Evolutionary conservation across 257 asterid genomes (phyloP).

Genomic region (Forsythia viridissima): DNA sequence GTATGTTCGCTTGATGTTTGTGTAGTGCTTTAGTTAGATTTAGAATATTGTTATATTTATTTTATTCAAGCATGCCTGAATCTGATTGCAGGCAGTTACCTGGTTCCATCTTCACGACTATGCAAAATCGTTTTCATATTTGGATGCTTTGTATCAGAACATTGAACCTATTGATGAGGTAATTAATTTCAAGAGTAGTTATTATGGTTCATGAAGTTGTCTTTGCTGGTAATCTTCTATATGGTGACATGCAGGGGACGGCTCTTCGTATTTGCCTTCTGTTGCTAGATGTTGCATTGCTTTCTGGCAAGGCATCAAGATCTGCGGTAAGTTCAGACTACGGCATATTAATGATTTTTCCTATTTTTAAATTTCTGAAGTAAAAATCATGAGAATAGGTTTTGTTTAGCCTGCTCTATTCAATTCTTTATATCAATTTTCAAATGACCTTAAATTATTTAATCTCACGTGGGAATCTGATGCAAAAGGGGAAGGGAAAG

Average conservation of each 20-base stretch:
- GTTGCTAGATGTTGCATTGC: conserved; percentile 84
- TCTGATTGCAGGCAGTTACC: conserved; percentile 70
- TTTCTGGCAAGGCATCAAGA: conserved; percentile 66
- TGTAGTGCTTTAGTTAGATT: conserved; percentile 12
- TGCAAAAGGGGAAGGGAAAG: not conserved
- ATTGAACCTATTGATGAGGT: conserved; percentile 93
- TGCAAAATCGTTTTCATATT: conserved; percentile 61
- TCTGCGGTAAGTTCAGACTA: conserved; percentile 61
- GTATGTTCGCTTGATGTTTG: conserved; percentile 44
- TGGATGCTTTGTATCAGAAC: conserved; percentile 80
- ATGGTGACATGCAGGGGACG: conserved; percentile 62
- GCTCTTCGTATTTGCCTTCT: conserved; percentile 85
- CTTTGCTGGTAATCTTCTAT: conserved; percentile 22
- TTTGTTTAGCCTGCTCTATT: not conserved
- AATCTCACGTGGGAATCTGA: not conserved
- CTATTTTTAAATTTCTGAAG: not conserved
- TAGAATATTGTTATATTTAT: conserved; percentile 13
- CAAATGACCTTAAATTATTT: not conserved
- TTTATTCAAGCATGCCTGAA: conserved; percentile 14
- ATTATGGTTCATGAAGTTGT: not conserved
- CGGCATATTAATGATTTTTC: not conserved
- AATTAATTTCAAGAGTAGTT: conserved; percentile 10
- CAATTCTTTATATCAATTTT: not conserved
- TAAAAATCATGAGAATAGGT: not conserved
- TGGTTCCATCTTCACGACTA: conserved; percentile 92